Conservation (phyloP, 768 basidiomycete genomes). For the Lactarius hatsudake region DNA sequence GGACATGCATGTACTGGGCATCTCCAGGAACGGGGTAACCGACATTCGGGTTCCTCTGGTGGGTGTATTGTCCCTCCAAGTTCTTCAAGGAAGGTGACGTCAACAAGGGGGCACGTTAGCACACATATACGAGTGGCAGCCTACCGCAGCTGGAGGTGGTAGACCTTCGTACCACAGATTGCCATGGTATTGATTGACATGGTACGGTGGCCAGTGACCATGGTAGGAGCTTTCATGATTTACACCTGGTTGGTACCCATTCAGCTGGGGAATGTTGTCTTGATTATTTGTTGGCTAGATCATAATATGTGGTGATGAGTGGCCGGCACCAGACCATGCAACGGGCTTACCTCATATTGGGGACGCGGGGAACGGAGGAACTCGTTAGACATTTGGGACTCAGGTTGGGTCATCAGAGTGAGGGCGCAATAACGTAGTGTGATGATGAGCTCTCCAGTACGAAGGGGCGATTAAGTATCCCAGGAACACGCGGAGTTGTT, state of each 20-base stretch:
- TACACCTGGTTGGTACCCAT: neutral
- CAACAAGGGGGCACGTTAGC: neutral
- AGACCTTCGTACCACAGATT: neutral
- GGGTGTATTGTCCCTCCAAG: neutral
- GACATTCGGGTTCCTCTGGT: neutral
- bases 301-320: neutral
- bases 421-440: conserved; percentile 17
- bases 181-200: neutral
- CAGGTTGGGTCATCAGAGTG: neutral
- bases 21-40: neutral
- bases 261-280: neutral
- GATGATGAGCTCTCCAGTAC: conserved; percentile 5
- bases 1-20: neutral
- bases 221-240: neutral
- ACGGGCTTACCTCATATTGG: neutral
- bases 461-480: conserved; percentile 18
- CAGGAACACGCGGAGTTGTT: conserved; percentile 4
- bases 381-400: neutral
- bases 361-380: neutral
- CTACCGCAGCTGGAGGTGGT: neutral
- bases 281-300: neutral
- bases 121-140: neutral
- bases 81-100: neutral
- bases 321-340: neutral
- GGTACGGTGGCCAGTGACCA: neutral